These are phyloP conservation scores for Atkinsonella texensis DNA, from an alignment of 2,329 filamentous ascomycete species.

Conservation along the genomic window DNA sequence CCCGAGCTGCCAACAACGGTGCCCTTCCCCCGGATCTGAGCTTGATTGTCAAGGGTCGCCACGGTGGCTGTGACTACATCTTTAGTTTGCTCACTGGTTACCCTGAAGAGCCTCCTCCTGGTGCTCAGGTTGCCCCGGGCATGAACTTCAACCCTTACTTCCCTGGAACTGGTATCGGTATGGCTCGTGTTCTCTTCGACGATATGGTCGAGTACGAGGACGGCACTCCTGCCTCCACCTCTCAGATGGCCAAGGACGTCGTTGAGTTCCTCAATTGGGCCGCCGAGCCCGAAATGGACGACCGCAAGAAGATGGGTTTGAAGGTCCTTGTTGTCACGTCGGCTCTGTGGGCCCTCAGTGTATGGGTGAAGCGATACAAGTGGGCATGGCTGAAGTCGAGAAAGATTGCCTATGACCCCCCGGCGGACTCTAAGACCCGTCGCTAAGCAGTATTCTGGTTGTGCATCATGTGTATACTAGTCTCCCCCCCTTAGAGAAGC, in stretches of 20 bases:
- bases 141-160: conserved; percentile 99
- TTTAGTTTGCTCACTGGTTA: conserved; percentile 95
- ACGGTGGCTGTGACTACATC: conserved; percentile 98
- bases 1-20: conserved; percentile 95
- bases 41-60: conserved; percentile 93
- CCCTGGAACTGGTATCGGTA: conserved; percentile 96
- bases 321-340: conserved; percentile 79
- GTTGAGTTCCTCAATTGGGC: conserved; percentile 99
- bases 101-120: conserved; percentile 88
- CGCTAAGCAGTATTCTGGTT: conserved; percentile 24
- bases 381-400: conserved; percentile 93
- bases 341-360: conserved; percentile 70
- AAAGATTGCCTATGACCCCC: conserved; percentile 82
- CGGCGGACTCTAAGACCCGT: conserved; percentile 41
- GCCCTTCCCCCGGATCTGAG: conserved; percentile 94
- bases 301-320: conserved; percentile 99
- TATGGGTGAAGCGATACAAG: conserved; percentile 99
- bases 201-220: conserved; percentile 98
- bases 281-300: conserved; percentile 97
- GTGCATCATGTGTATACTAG: conserved; percentile 29
- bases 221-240: conserved; percentile 82
- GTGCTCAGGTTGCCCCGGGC: conserved; percentile 71
- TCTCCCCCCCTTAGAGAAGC: conserved; percentile 26
- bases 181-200: conserved; percentile 97
- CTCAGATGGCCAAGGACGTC: conserved; percentile 99